Conservation (phyloP, 2,329 filamentous ascomycete genomes). For the Ceratocystis lukuohia region DNA sequence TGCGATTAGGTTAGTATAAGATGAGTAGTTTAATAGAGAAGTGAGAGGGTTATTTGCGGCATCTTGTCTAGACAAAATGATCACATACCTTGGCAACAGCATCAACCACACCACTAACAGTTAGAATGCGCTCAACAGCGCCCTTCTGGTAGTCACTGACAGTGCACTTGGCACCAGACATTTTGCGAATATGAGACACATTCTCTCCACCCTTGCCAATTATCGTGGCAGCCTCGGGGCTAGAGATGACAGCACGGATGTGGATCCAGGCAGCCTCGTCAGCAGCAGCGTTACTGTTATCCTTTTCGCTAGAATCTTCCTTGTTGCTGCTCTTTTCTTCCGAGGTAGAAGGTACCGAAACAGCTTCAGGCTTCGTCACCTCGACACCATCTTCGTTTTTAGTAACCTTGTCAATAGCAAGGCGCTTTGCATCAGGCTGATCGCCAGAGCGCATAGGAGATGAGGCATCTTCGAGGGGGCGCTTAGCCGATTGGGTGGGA, state of each 20-base stretch:
- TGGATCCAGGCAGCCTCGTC: conserved; percentile 97
- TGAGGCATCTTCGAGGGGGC: conserved; percentile 94
- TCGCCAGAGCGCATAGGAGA: conserved; percentile 84
- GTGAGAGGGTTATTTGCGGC: background rate
- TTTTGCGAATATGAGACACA: conserved; percentile 86
- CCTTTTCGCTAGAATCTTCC: conserved; percentile 30
- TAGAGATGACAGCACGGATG: conserved; percentile 91
- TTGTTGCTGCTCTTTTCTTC: conserved; percentile 39
- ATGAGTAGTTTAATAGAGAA: conserved; percentile 5
- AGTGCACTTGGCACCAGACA: conserved; percentile 95
- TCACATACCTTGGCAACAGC: conserved; percentile 75
- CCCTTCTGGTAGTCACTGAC: conserved; percentile 97
- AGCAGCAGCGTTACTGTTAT: conserved; percentile 40
- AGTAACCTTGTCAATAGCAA: conserved; percentile 81
- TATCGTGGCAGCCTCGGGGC: conserved; percentile 89
- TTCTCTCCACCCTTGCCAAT: conserved; percentile 99
- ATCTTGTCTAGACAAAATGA: background rate
- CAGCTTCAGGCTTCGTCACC: conserved; percentile 30
- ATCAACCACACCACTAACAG: conserved; percentile 91
- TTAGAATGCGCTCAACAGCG: conserved; percentile 92
- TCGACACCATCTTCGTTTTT: conserved; percentile 50
- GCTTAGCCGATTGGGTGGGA: conserved; percentile 65
- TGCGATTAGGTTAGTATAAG: conserved; percentile 29
- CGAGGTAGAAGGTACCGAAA: conserved; percentile 26
- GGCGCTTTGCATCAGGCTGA: conserved; percentile 93